Evolutionary conservation across 495 filamentous ascomycete genomes (phyloP).

Genomic region (Aspergillus ellipticus): DNA sequence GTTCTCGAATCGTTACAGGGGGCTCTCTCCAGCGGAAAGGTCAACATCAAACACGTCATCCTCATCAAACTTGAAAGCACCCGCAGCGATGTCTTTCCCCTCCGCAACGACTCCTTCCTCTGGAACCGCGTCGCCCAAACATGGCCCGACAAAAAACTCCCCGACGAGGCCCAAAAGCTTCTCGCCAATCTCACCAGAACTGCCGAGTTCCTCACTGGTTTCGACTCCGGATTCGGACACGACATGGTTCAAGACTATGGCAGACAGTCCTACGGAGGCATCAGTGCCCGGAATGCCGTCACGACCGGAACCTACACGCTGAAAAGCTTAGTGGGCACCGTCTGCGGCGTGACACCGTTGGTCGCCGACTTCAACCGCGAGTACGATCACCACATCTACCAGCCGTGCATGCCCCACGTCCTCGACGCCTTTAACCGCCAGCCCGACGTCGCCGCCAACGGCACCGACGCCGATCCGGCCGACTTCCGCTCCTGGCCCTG

Average conservation of each 20-base stretch:
- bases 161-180: constrained; percentile 24
- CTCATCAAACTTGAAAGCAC: constrained; percentile 48
- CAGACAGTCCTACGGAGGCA: constrained; percentile 30
- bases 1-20: constrained; percentile 33
- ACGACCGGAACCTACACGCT: constrained; percentile 47
- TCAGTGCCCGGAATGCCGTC: constrained; percentile 40
- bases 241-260: constrained; percentile 10
- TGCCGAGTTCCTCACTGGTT: constrained; percentile 41
- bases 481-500: constrained; percentile 35
- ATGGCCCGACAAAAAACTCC: constrained; percentile 25
- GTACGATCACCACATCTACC: constrained; percentile 45
- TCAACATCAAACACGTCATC: constrained; percentile 48
- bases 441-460: constrained; percentile 10
- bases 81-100: constrained; percentile 46
- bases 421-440: constrained; percentile 38
- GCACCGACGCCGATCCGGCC: constrained; percentile 18
- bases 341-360: constrained; percentile 45
- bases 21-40: constrained; percentile 27
- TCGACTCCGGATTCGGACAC: constrained; percentile 34
- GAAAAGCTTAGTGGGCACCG: constrained; percentile 44
- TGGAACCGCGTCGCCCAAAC: constrained; percentile 38
- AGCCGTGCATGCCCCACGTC: constrained; percentile 46
- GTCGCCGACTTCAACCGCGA: constrained; percentile 50
- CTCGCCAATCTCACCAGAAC: constrained; percentile 41
- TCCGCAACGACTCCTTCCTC: constrained; percentile 40